Evolutionary conservation across 1,139 yeast genomes (phyloP).

Genomic region (Zhuliangozyma blackwelliae): DNA sequence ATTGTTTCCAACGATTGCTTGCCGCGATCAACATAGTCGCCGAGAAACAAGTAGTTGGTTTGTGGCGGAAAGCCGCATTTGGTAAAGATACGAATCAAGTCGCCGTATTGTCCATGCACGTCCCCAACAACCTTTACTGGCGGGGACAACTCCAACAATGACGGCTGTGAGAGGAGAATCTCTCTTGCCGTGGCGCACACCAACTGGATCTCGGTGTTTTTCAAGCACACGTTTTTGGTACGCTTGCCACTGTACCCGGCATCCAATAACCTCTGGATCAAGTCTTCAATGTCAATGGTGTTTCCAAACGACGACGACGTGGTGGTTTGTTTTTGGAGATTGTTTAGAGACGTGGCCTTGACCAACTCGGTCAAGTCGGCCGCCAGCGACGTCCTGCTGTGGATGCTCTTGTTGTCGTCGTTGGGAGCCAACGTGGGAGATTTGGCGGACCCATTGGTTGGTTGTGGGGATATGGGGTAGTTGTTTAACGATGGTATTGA

Average conservation of each 20-base stretch:
- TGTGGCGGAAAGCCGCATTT: slow-evolving; percentile 99
- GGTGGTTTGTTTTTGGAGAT: slow-evolving; percentile 10
- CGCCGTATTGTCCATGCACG: slow-evolving; percentile 95
- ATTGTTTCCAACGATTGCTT: slow-evolving; percentile 92
- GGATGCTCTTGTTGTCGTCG: slow-evolving; percentile 8
- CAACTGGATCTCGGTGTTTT: slow-evolving; percentile 79
- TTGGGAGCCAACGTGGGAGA: slow-evolving; percentile 3
- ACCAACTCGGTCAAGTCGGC: slow-evolving; percentile 8
- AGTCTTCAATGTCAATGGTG: slow-evolving; percentile 75
- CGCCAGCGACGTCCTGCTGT: slow-evolving; percentile 9
- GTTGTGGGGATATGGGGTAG: slow-evolving; percentile 24
- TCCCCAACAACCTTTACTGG: slow-evolving; percentile 98
- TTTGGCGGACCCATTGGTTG: slow-evolving; percentile 2
- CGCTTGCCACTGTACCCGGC: slow-evolving; percentile 95
- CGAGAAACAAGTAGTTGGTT: slow-evolving; percentile 84
- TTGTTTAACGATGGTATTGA: slow-evolving; percentile 18
- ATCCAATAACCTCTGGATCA: slow-evolving; percentile 83
- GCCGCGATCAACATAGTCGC: slow-evolving; percentile 97
- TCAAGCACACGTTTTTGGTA: slow-evolving; percentile 82
- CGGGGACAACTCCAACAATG: slow-evolving; percentile 81
- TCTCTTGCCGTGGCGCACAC: slow-evolving; percentile 87
- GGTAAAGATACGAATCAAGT: slow-evolving; percentile 82
- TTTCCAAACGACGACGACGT: slow-evolving; percentile 10
- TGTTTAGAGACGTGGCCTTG: slow-evolving; percentile 5
- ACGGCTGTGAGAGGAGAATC: slow-evolving; percentile 82